Percentiles rank a stretch among this genome's conserved stretches.
phyloP scores from a whole-genome alignment of 495 filamentous ascomycete species.

The Tricharina praecox region DNA sequence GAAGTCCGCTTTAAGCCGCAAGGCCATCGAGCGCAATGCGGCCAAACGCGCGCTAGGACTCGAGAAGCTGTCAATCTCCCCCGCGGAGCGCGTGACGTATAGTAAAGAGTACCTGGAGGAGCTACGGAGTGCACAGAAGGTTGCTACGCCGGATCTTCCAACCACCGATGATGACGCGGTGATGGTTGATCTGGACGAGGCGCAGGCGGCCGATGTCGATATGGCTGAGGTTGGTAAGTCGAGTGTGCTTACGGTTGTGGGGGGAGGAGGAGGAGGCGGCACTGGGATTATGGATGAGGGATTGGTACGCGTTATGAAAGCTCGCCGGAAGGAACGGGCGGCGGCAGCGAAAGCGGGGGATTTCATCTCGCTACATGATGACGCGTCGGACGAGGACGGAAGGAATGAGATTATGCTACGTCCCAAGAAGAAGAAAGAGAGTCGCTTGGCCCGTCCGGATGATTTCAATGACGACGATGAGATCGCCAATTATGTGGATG shows the following conservation, averaged over 20 bases:
- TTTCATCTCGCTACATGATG: slow-evolving; percentile 50
- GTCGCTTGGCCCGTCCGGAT: slow-evolving; percentile 55
- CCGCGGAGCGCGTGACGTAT: slow-evolving; percentile 62
- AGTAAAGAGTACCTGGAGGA: slow-evolving; percentile 73
- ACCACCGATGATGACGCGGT: slow-evolving; percentile 46
- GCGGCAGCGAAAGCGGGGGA: slow-evolving; percentile 30
- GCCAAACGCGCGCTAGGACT: slow-evolving; percentile 29
- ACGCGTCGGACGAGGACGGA: slow-evolving; percentile 35
- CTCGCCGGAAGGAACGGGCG: slow-evolving; percentile 56
- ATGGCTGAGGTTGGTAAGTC: neutral
- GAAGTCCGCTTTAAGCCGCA: slow-evolving; percentile 49
- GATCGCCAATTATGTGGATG: slow-evolving; percentile 81
- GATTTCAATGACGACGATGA: slow-evolving; percentile 91
- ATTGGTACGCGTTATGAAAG: slow-evolving; percentile 89
- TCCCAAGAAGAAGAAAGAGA: slow-evolving; percentile 37
- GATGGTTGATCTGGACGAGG: slow-evolving; percentile 50
- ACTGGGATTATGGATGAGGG: slow-evolving; percentile 36
- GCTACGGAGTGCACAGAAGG: slow-evolving; percentile 61
- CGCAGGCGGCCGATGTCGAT: slow-evolving; percentile 30
- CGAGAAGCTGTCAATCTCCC: slow-evolving; percentile 12
- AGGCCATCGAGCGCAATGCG: slow-evolving; percentile 56
- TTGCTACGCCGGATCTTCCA: too few species aligned
- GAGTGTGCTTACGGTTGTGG: neutral
- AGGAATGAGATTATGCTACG: slow-evolving; percentile 24
- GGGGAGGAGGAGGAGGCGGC: neutral